phyloP scores from a whole-genome alignment of 2,329 filamentous ascomycete genomes.

The Capronia americana region DNA sequence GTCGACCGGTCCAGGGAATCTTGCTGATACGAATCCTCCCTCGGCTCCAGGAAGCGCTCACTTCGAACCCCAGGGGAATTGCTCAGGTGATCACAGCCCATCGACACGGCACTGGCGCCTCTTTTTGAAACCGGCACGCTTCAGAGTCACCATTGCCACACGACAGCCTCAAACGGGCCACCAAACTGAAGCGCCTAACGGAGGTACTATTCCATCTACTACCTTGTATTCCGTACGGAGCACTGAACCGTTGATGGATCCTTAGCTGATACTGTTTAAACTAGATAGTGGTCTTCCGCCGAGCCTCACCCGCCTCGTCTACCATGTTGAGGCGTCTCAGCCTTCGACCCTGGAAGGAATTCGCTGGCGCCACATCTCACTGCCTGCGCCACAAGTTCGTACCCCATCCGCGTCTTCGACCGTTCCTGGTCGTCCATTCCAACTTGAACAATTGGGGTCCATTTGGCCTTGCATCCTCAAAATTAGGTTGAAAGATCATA shows the following conservation, averaged over 20 bases:
- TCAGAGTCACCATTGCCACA: not conserved
- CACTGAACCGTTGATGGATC: not conserved
- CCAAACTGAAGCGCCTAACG: not conserved
- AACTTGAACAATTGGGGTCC: not conserved
- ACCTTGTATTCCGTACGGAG: not conserved
- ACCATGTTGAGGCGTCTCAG: not conserved
- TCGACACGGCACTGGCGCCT: conserved; percentile 17
- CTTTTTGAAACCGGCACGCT: conserved; percentile 25
- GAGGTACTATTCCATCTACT: not conserved
- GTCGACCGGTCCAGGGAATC: not conserved
- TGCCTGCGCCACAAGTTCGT: conserved; percentile 30
- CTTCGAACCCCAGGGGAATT: conserved; percentile 20
- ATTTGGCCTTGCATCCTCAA: not conserved
- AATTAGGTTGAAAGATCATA: not conserved
- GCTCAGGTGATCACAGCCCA: conserved; percentile 27
- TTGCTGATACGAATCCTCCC: conserved; percentile 7
- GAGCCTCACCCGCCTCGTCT: not conserved
- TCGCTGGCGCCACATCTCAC: conserved; percentile 17
- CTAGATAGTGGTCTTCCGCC: not conserved
- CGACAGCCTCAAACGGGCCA: conserved; percentile 15
- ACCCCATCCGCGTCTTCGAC: not conserved
- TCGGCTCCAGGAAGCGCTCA: conserved; percentile 16
- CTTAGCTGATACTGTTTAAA: not conserved
- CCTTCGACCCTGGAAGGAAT: not conserved
- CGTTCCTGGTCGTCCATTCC: not conserved